These are phyloP conservation scores for Penicillium sp. DNA, from an alignment of 2,329 filamentous ascomycete genomes.

Conservation along the genomic window DNA sequence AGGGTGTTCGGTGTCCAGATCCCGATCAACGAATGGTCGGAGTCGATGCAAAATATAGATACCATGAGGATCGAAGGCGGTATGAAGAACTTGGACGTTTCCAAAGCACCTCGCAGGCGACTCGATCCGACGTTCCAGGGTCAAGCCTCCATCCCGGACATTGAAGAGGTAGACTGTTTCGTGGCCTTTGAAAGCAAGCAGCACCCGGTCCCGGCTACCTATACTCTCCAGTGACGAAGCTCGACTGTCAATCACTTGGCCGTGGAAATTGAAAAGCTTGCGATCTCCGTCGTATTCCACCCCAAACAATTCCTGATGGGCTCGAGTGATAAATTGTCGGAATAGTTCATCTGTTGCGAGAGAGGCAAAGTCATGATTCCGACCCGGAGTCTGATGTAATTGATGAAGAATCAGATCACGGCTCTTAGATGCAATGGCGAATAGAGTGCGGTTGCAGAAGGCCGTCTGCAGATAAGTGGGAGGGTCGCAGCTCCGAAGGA, in stretches of 20 bases:
- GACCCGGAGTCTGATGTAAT: conserved; percentile 33
- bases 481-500: conserved; percentile 33
- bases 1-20: conserved; percentile 22
- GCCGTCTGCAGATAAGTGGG: conserved; percentile 37
- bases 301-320: conserved; percentile 33
- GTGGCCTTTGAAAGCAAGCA: conserved; percentile 30
- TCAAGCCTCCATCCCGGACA: conserved; percentile 16
- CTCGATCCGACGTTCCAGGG: conserved; percentile 15
- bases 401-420: conserved; percentile 37
- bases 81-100: conserved; percentile 31
- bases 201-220: conserved; percentile 17
- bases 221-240: conserved; percentile 31
- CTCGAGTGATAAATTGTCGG: conserved; percentile 27
- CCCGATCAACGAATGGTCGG: conserved; percentile 21
- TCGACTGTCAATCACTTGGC: conserved; percentile 26
- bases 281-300: conserved; percentile 32
- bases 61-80: conserved; percentile 20
- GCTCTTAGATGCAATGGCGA: conserved; percentile 31
- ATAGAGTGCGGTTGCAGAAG: conserved; percentile 34
- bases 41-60: conserved; percentile 34
- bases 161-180: conserved; percentile 27
- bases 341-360: conserved; percentile 29
- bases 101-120: conserved; percentile 25
- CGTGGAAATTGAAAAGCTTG: conserved; percentile 26
- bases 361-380: conserved; percentile 16